Evolutionary conservation across 768 basidiomycete species (phyloP), one percentile per base, ranked within the genome.

Genomic region (Termitomyces sp.): DNA sequence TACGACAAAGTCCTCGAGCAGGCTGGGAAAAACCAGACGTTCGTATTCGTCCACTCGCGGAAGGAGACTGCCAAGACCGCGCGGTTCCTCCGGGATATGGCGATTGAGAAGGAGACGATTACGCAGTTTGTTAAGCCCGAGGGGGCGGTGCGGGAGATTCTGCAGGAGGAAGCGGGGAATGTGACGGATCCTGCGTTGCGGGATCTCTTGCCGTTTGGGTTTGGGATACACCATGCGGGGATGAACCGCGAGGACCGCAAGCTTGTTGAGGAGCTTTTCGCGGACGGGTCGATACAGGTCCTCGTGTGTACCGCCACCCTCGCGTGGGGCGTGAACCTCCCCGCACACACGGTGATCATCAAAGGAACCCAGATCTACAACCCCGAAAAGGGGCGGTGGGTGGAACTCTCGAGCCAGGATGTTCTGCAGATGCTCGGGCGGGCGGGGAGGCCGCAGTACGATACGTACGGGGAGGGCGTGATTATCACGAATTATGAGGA

Each of bases 311-410:
- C 97, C 0, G 97, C 97, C 5, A 98, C 96, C 2, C 86, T 99
- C 35, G 97, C 97, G 0, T 99, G 97, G 97, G 97, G 96, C 75
- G 96, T 99, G 72, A 99, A 99, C 67, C 75, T 98, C 0, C 97
- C 97, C 3, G 96, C 95, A 1, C 97, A 98, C 60, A 89, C 93
- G 7, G 96, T 98, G 72, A 94, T 98, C 74, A 98, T 99, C 79
- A 99, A 98, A 69, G 97, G 97, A n/a, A 98, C 97, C 0, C 95
- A 98, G 73, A 95, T 98, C 57, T 99, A 98, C 73, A 98, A 97
- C 69, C 97, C 97, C 0, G 95, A 97, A 72, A 97, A 98, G 72
- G 97, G 97, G 18, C 85, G 91, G 4, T 99, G 97, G 97, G 89
- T 91, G 4, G 97, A 98, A 68, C 73, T 98, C 6, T 95, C 92